Evolutionary conservation across 352 stramenopile species (phyloP), one percentile per base, ranked within the genome.

Genomic region (Peronospora belbahrii): DNA sequence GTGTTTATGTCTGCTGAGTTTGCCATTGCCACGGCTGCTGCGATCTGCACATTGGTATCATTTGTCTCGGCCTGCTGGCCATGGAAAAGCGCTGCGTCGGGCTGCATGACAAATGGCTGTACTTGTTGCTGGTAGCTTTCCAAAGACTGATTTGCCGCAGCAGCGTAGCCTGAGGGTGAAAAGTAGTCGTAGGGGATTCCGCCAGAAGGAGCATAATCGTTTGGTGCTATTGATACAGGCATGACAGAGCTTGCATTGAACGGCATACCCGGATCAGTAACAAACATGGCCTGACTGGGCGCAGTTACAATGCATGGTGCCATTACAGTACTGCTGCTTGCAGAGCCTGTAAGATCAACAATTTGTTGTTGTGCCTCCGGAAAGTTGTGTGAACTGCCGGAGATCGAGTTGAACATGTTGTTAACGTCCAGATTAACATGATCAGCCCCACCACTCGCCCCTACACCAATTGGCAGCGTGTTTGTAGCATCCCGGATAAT

Each of bases 381-480:
- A 46, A 59, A 68, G 18, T 46, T 50, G 20, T 61, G 54, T 9
- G 59, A 53, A 27, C 50, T 66, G 32, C 51, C 47, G 51, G 86
- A 77, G 34, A 88, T 81, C 1, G 75, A 74, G 50, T 62, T 85
- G 32, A 85, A 85, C 40, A 90, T 45, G 37, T 67, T 74, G 13
- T 86, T 62, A 20, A 88, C 81, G 19, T 81, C 62, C 0, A 74
- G 69, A 15, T 83, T 73, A 14, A 79, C 71, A 6, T 75, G 64
- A 3, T 70, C 68, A 30, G 23, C 60, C 9, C 59, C 53, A 33
- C 18, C 7, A 42, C n/a, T n/a, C n/a, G 30, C 2, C n/a, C 45
- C 31, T n/a, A 47, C 10, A 48, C 57, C 36, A 27, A 40, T 9
- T 36, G 52, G 5, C 44, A 35, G 11, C n/a, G 32, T 18, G 31